phyloP scores from a whole-genome alignment of 805 yeast genomes.

The Sugiyamaella marilandica region DNA sequence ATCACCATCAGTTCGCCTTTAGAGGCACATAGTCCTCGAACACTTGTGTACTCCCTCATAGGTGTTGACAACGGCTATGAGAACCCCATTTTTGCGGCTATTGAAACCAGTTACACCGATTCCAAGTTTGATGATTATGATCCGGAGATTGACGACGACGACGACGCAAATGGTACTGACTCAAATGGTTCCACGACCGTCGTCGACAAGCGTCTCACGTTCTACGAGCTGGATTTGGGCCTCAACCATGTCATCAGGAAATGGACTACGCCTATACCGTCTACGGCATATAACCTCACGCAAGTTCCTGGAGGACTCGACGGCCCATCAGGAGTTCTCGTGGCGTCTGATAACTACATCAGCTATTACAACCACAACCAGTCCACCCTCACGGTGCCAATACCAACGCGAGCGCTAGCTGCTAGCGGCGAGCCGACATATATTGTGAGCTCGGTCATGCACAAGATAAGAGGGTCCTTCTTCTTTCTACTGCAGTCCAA shows the following conservation, averaged over 20 bases:
- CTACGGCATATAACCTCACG: conserved; percentile 49
- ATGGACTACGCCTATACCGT: conserved; percentile 38
- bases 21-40: conserved; percentile 52
- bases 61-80: conserved; percentile 74
- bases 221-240: conserved; percentile 83
- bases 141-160: background rate
- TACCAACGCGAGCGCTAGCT: conserved; percentile 47
- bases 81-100: conserved; percentile 78
- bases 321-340: conserved; percentile 65
- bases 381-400: conserved; percentile 40
- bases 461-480: conserved; percentile 56
- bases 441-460: conserved; percentile 58
- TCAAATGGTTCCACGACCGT: background rate
- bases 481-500: conserved; percentile 68
- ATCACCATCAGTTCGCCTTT: conserved; percentile 65
- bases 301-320: conserved; percentile 68
- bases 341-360: conserved; percentile 55
- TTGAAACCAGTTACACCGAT: conserved; percentile 57
- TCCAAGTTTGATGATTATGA: conserved; percentile 24
- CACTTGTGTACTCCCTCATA: conserved; percentile 48
- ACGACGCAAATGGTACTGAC: background rate
- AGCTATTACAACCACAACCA: conserved; percentile 33
- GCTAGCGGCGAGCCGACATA: conserved; percentile 20
- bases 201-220: conserved; percentile 43
- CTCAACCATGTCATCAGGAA: conserved; percentile 65